phyloP scores from a whole-genome alignment of 495 filamentous ascomycete species.

The Parachaetomium inaequale region DNA sequence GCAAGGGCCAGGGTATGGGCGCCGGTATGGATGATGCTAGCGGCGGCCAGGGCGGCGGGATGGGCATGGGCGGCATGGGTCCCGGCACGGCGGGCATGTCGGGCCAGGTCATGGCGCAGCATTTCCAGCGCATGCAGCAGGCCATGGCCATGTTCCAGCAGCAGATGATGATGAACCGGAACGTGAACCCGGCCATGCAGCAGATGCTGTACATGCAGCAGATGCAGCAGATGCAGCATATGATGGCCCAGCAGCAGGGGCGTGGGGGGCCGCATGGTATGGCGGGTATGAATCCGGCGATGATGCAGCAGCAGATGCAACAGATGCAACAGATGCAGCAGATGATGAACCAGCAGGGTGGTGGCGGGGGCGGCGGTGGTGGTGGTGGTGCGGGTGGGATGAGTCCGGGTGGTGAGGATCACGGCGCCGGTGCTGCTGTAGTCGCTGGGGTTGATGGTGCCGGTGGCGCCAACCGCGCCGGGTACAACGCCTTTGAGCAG shows the following conservation, averaged over 20 bases:
- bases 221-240: conserved; percentile 81
- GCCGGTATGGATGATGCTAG: conserved; percentile 23
- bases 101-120: conserved; percentile 95
- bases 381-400: conserved; percentile 32
- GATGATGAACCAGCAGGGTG: conserved; percentile 65
- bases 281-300: conserved; percentile 67
- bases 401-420: background rate
- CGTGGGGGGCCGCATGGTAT: conserved; percentile 43
- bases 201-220: conserved; percentile 65
- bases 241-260: conserved; percentile 32
- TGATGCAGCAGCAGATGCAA: conserved; percentile 86
- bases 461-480: conserved; percentile 26
- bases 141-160: conserved; percentile 95
- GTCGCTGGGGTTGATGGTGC: conserved; percentile 27
- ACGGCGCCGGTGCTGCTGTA: conserved; percentile 2
- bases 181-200: conserved; percentile 64
- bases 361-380: conserved; percentile 42
- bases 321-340: conserved; percentile 89
- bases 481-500: conserved; percentile 47
- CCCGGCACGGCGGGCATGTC: conserved; percentile 65
- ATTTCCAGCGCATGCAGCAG: conserved; percentile 95
- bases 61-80: conserved; percentile 29
- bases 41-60: conserved; percentile 49
- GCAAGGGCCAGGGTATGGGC: conserved; percentile 39
- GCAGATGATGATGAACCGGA: conserved; percentile 61